Base-by-base conservation (phyloP, 352 stramenopile species). In the Peronospora destructor region DNA sequence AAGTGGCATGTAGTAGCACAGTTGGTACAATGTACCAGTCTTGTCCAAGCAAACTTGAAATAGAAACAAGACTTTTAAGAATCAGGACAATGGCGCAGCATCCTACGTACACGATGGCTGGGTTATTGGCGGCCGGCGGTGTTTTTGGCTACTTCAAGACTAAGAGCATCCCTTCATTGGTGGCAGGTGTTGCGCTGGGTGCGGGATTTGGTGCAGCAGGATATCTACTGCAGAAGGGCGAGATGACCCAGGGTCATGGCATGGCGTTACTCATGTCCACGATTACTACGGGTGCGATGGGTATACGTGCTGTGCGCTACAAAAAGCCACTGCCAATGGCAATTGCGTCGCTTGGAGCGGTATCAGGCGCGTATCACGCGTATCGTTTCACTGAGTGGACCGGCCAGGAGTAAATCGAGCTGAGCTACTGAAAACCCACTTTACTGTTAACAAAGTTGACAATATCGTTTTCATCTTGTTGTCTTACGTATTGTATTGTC, bases 281-380 rank as follows among this genome's bases (percentile, higher is more conserved):
- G 25, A 76, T 91, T 56, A 92, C 85, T 46, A 89, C 91, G 79
- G 76, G 74, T 28, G 73, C 77, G 16, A 95, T 95, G 85, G 81
- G 80, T 29, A 45, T 88, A 51, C 79, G 85, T 50, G 83, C 83
- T 34, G 73, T 93, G 44, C 71, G 71, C 55, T 85, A 68, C 37
- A 71, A 71, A 36, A 89, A 86, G 61, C 66, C 76, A 14, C 55
- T 95, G 8, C 83, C 85, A 0, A 78, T 90, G 41, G 71, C 76
- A 9, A 59, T 95, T 21, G 76, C 81, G 13, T 80, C 76, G 14
- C 64, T 94, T 25, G 82, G 83, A 47, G 81, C 79, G 1, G 45
- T 94, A 37, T 91, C 76, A 10, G 65, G 73, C 5, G 85, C 81
- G 12, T 95, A 95, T 64, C 81, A 91, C 51, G 81, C 78, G 40